Percentiles rank a stretch among this genome's conserved stretches.
These are phyloP conservation scores for Vanrija humicola DNA, from an alignment of 1,284 basidiomycete species.

Conservation along the genomic window DNA sequence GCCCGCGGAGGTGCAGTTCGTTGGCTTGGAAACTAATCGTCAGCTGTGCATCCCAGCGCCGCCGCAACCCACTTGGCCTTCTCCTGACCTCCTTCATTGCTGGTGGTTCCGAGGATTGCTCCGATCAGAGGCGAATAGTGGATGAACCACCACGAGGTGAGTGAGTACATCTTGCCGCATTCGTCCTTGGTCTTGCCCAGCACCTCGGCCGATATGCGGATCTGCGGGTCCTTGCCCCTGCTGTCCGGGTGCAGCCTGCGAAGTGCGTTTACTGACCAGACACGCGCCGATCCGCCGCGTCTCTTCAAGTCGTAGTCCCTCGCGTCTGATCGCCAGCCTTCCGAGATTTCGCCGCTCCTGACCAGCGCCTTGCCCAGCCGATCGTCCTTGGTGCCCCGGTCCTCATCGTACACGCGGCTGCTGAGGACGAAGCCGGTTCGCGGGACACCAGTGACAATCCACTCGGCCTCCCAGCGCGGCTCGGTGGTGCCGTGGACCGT, in stretches of 20 bases:
- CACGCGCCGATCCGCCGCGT: slow-evolving; percentile 44
- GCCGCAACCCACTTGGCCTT: slow-evolving; percentile 25
- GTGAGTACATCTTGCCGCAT: slow-evolving; percentile 50
- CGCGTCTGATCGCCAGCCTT: slow-evolving; percentile 28
- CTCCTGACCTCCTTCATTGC: slow-evolving; percentile 17
- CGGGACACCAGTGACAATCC: slow-evolving; percentile 53
- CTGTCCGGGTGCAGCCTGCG: neutral
- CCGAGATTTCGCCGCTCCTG: slow-evolving; percentile 25
- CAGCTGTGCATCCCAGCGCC: neutral
- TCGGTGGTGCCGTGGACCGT: slow-evolving; percentile 48
- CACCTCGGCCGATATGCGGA: slow-evolving; percentile 44
- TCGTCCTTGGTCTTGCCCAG: slow-evolving; percentile 48
- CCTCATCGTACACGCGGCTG: slow-evolving; percentile 51
- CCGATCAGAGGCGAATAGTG: slow-evolving; percentile 47
- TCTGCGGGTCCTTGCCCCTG: slow-evolving; percentile 11
- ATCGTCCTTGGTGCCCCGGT: slow-evolving; percentile 52
- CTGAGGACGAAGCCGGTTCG: slow-evolving; percentile 47
- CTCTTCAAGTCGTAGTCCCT: slow-evolving; percentile 44
- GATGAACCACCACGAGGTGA: slow-evolving; percentile 48
- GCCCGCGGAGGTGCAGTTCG: slow-evolving; percentile 53
- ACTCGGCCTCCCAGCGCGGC: slow-evolving; percentile 50
- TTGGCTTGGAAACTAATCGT: slow-evolving; percentile 52
- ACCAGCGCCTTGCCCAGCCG: slow-evolving; percentile 48
- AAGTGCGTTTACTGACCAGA: slow-evolving; percentile 20
- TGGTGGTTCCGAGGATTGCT: slow-evolving; percentile 34